Base-by-base conservation (phyloP, 148 eudicot genomes). In the Hydrangea macrophylla region DNA sequence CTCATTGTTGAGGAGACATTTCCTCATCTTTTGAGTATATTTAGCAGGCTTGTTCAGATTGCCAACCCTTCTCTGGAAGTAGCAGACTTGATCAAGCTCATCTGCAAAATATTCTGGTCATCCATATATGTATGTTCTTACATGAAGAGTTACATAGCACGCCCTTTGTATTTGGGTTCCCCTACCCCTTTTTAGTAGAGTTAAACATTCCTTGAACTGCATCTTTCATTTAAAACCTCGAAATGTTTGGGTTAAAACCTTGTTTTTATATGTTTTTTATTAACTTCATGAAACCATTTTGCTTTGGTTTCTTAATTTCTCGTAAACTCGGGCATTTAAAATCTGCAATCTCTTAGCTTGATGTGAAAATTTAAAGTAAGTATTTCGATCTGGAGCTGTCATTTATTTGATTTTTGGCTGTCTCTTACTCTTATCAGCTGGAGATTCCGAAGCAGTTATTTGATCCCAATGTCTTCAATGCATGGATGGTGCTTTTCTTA, bases 31-130 rank as follows among this genome's bases (percentile, higher is more conserved):
- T 90, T 91, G 13, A 85, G 72, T 74, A 87, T 95, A 44, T 89
- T 95, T 55, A 85, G 71, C 82, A 74, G 80, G 76, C 99, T 95
- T 78, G 86, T 88, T 55, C 96, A 89, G 78, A 79, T 95, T 56
- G 78, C 72, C 39, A 83, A 84, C 67, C 96, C 96, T 73, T 71
- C 97, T 27, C 72, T 91, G 32, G 97, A 95, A 69, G 90, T 91
- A 65, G 96, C 97, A 24, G 97, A 89, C 59, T 79, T 95, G 74
- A 89, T 95, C 70, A 95, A 95, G 83, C 99, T 95, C 54, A 89
- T 95, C 51, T 91, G 96, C 81, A 95, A 95, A 79, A 95, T 95
- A 73, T 95, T 95, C 76, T 95, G 97, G 97, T 95, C 99, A 56
- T 91, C 93, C 27, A 89, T 95, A 42, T 95, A 95, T 80, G 99